A percentile compares a stretch with the other conserved stretches of the same genome.
phyloP scores from a whole-genome alignment of 768 basidiomycete genomes.

The Boletus barrowsii region DNA sequence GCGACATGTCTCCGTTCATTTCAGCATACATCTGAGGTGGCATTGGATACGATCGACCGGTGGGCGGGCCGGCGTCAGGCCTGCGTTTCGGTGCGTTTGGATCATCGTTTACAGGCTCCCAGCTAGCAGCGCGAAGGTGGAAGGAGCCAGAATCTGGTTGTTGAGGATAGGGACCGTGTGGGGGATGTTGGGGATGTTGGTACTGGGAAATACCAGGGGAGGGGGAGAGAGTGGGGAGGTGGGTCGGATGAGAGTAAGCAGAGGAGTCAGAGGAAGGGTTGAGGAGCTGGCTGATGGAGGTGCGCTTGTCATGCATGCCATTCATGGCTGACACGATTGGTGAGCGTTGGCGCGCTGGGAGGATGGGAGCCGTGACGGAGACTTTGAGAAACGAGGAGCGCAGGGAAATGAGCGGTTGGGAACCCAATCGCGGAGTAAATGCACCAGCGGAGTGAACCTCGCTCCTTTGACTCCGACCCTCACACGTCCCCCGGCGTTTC shows the following conservation, averaged over 20 bases:
- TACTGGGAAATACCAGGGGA: slow-evolving; percentile 25
- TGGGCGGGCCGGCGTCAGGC: slow-evolving; percentile 31
- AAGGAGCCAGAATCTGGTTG: slow-evolving; percentile 36
- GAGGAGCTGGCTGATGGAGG: slow-evolving; percentile 49
- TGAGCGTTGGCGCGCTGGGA: slow-evolving; percentile 10
- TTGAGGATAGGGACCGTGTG: slow-evolving; percentile 25
- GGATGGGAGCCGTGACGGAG: slow-evolving; percentile 2
- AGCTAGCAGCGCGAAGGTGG: slow-evolving; percentile 61
- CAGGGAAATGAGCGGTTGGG: slow-evolving; percentile 29
- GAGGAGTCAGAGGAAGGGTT: slow-evolving; percentile 45
- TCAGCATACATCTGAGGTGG: slow-evolving; percentile 35
- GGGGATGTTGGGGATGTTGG: slow-evolving; percentile 29
- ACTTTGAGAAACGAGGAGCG: slow-evolving; percentile 20
- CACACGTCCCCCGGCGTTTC: slow-evolving; percentile 15
- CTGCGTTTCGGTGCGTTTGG: slow-evolving; percentile 36
- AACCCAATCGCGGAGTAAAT: slow-evolving; percentile 33
- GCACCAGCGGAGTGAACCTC: slow-evolving; percentile 27
- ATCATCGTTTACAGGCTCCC: slow-evolving; percentile 42
- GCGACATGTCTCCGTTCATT: slow-evolving; percentile 30
- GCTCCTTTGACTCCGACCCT: slow-evolving; percentile 29
- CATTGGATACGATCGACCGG: slow-evolving; percentile 35
- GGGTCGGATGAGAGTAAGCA: slow-evolving; percentile 30
- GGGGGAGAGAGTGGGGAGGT: slow-evolving; percentile 26
- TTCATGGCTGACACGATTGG: slow-evolving; percentile 34
- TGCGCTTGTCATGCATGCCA: slow-evolving; percentile 47